Evolutionary conservation across 2,329 filamentous ascomycete genomes (phyloP), one percentile per base, ranked within the genome.

Genomic region (Pseudopyricularia cyperi): DNA sequence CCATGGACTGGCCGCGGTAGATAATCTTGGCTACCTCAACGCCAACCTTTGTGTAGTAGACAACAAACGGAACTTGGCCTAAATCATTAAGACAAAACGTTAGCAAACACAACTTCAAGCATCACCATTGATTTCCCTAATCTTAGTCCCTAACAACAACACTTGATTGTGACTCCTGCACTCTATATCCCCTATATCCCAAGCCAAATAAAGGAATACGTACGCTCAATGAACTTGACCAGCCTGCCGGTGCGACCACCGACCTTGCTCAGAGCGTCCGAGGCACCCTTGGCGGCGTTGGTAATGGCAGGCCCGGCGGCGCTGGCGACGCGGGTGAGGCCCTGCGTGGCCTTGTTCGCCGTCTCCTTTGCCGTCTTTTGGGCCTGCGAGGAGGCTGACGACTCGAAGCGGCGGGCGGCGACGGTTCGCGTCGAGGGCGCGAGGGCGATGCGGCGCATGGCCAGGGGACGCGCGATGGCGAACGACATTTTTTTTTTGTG

Each of bases 1-100:
- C 75, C 89, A 98, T 96, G 74, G 86, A 87, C 72, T 91, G 89
- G 68, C 82, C 83, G 63, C 82, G 80, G 75, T 89, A 89, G 60
- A 97, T 81, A 60, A 96, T 78, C 79, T 87, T 95, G 66, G 79
- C 79, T 55, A 97, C 77, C 77, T 98, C 93, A 58, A 90, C 73
- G 62, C 78, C 86, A 65, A 97, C 91, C 68, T 83, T 87, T 64
- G 85, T 83, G 77, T 97, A 98, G 81, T 96, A 96, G 66, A 94
- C 66, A 57, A 89, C 84, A 56, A 83, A 83, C 61, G 93, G 93
- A 60, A 90, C 80, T 74, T 93, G 78, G 69, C 83, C 91, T 96
- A 65, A n/a, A n/a, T n/a, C 54, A 59, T 30, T 47, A 15, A 7
- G 15, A 19, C 22, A n/a, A 5, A 46, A 19, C 37, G 14, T 7